Conservation (phyloP, 2,329 filamentous ascomycete species). For the Colletotrichum incanum region DNA sequence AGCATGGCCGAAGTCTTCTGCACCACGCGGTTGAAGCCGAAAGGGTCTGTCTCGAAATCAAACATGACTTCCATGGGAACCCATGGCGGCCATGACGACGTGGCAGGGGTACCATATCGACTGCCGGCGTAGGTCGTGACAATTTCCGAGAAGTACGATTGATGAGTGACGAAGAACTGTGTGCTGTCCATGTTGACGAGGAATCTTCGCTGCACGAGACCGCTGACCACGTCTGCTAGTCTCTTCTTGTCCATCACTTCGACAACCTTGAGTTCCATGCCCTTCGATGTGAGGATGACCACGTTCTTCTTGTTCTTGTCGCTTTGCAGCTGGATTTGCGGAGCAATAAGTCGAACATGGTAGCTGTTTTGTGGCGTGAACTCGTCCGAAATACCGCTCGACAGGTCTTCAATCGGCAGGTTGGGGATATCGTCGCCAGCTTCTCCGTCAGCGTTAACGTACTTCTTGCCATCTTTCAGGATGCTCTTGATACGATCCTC, state of each 20-base stretch:
- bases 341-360: slow-evolving; percentile 93
- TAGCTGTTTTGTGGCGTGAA: slow-evolving; percentile 95
- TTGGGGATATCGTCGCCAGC: slow-evolving; percentile 50
- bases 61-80: slow-evolving; percentile 99
- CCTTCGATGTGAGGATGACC: slow-evolving; percentile 96
- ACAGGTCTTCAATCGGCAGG: slow-evolving; percentile 73
- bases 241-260: slow-evolving; percentile 97
- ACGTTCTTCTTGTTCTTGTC: slow-evolving; percentile 98
- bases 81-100: slow-evolving; percentile 97
- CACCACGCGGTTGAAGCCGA: slow-evolving; percentile 97
- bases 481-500: slow-evolving; percentile 91
- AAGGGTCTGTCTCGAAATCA: slow-evolving; percentile 92
- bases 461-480: slow-evolving; percentile 86
- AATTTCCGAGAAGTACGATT: slow-evolving; percentile 89
- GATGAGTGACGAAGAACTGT: slow-evolving; percentile 97
- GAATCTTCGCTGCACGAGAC: slow-evolving; percentile 94
- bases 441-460: slow-evolving; percentile 80
- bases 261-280: slow-evolving; percentile 97
- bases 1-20: slow-evolving; percentile 96
- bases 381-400: slow-evolving; percentile 85
- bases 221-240: slow-evolving; percentile 92
- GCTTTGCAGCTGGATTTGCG: slow-evolving; percentile 97
- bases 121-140: slow-evolving; percentile 96
- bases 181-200: slow-evolving; percentile 96
- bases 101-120: slow-evolving; percentile 87